A percentile compares a stretch with the other conserved stretches of the same genome.
Evolutionary conservation across 352 stramenopile species (phyloP).

Genomic region (Globisporangium spinosum): DNA sequence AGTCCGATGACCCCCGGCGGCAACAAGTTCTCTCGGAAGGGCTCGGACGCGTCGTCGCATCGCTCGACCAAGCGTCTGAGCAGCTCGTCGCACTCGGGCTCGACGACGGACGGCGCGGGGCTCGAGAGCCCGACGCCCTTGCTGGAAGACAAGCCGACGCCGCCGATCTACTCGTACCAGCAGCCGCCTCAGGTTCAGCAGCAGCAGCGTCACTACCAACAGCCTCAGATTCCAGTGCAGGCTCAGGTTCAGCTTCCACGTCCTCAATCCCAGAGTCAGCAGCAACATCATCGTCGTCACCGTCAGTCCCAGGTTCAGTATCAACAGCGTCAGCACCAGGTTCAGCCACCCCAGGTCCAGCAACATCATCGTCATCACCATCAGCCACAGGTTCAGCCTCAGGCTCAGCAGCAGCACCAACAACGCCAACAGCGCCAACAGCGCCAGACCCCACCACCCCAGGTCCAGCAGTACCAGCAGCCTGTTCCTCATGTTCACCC

Average conservation of each 20-base stretch:
- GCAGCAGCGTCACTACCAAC: not conserved
- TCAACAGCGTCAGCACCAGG: not conserved
- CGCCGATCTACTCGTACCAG: not conserved
- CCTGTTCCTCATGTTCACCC: not conserved
- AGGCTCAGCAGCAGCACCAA: not conserved
- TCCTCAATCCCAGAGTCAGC: not conserved
- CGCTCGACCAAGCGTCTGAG: conserved; percentile 13
- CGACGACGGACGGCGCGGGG: not conserved
- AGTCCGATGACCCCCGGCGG: not conserved
- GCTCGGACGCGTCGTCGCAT: conserved; percentile 8
- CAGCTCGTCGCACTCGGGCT: conserved; percentile 5
- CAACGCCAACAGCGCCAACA: not conserved
- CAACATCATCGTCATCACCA: not conserved
- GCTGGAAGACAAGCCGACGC: conserved; percentile 9
- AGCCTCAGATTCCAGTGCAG: not conserved
- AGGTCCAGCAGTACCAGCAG: not conserved
- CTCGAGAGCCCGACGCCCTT: conserved; percentile 10
- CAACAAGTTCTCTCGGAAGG: not conserved
- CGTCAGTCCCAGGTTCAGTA: not conserved
- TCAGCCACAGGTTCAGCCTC: not conserved
- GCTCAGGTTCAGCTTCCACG: not conserved
- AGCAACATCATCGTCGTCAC: not conserved
- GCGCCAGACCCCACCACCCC: not conserved
- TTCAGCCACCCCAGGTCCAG: not conserved
- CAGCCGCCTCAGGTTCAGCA: not conserved